Conservation (phyloP, 2,329 filamentous ascomycete species). For the Calycina herbarum region DNA sequence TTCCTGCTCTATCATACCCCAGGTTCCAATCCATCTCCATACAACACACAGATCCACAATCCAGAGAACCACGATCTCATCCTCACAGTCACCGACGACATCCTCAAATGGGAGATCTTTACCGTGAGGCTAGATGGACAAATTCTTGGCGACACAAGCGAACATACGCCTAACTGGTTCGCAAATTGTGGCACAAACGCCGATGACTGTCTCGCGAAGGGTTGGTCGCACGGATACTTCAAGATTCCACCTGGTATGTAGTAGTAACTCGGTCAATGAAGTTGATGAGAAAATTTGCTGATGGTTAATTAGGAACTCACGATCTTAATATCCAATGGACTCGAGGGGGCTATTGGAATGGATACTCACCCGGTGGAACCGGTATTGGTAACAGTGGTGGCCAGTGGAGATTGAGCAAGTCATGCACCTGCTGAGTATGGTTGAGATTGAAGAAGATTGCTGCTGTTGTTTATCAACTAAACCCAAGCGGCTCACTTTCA, state of each 20-base stretch:
- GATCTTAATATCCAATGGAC: neutral
- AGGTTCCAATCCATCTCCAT: neutral
- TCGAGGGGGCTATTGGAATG: neutral
- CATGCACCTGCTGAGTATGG: neutral
- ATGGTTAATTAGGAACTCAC: neutral
- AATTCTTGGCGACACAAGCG: neutral
- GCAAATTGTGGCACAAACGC: neutral
- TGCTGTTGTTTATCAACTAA: neutral
- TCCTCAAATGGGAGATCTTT: neutral
- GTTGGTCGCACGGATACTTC: neutral
- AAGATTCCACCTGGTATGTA: conserved; percentile 1
- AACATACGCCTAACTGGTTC: neutral
- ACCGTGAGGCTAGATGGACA: neutral
- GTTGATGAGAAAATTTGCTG: too few species aligned
- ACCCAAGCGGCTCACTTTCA: neutral
- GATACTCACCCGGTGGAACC: neutral
- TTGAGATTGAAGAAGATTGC: neutral
- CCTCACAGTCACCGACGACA: neutral
- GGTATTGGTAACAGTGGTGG: neutral
- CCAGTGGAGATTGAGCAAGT: neutral
- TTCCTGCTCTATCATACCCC: neutral
- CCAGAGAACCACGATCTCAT: neutral
- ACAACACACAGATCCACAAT: neutral
- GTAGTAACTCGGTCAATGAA: too few species aligned
- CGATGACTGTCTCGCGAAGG: neutral